Percentiles rank a stretch among this genome's conserved stretches.
Conservation (phyloP, 805 yeast genomes). For the Huiozyma sinensis region DNA sequence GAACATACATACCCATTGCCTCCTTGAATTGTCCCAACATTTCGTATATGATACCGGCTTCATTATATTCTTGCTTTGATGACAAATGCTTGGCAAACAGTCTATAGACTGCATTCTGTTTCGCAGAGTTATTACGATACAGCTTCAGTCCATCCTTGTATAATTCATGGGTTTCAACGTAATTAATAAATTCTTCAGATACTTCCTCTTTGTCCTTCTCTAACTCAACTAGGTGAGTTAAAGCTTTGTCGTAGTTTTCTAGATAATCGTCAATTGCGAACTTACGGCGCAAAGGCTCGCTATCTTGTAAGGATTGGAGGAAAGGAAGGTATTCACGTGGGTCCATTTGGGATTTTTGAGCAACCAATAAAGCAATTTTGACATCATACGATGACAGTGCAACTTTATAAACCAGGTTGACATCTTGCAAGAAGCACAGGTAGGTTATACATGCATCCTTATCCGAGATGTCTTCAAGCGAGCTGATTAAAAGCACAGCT, state of each 20-base stretch:
- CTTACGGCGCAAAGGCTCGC: constrained; percentile 52
- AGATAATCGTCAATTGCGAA: constrained; percentile 74
- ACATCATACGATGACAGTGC: constrained; percentile 79
- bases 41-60: constrained; percentile 75
- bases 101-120: constrained; percentile 44
- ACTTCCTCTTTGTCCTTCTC: constrained; percentile 26
- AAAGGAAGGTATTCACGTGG: constrained; percentile 96
- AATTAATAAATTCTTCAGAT: constrained; percentile 52
- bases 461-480: constrained; percentile 36
- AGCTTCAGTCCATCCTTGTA: constrained; percentile 58
- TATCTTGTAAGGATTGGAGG: constrained; percentile 65
- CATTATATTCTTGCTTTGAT: constrained; percentile 47
- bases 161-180: constrained; percentile 57
- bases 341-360: constrained; percentile 95
- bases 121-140: constrained; percentile 44
- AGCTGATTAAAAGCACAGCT: constrained; percentile 57
- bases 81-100: constrained; percentile 55
- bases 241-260: constrained; percentile 56
- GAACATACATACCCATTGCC: constrained; percentile 61
- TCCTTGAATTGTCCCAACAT: constrained; percentile 41
- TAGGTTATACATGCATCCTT: constrained; percentile 68
- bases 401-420: constrained; percentile 65
- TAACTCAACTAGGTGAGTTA: constrained; percentile 49
- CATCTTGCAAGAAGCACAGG: constrained; percentile 83
- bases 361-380: constrained; percentile 67